These are phyloP conservation scores for Aspergillus oerlinghausenensis DNA, from an alignment of 2,329 filamentous ascomycete species.

Conservation along the genomic window DNA sequence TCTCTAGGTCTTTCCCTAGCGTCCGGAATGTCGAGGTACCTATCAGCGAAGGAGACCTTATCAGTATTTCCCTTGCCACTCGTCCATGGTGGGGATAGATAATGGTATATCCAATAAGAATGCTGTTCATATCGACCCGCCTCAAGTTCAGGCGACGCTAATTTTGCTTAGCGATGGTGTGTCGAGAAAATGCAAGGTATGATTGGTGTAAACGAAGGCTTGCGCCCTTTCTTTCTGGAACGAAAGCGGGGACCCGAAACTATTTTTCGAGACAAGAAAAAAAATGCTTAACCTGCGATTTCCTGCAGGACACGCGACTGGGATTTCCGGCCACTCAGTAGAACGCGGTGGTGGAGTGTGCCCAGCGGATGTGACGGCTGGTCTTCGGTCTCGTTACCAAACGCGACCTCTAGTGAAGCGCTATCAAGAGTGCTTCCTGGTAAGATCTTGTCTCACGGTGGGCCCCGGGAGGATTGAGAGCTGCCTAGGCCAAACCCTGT, in stretches of 20 bases:
- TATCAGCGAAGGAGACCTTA: background rate
- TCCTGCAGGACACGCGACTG: conserved; percentile 6
- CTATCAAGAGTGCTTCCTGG: background rate
- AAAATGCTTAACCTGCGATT: conserved; percentile 1
- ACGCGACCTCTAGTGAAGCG: background rate
- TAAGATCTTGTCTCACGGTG: conserved; percentile 7
- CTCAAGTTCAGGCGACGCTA: background rate
- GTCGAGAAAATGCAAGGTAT: background rate
- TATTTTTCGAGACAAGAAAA: conserved; percentile 10
- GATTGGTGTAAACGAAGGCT: conserved; percentile 1
- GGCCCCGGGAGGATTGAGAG: conserved; percentile 1
- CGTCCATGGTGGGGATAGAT: background rate
- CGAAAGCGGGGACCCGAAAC: conserved; percentile 1
- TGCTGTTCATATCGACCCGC: background rate
- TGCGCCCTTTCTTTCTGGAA: background rate
- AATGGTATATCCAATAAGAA: background rate
- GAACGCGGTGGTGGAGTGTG: conserved; percentile 2
- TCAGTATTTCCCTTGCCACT: background rate
- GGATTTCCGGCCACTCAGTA: conserved; percentile 1
- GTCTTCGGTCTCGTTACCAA: background rate
- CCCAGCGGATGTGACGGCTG: background rate
- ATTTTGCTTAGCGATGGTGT: background rate
- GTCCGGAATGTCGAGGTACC: background rate
- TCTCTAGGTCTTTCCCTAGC: background rate
- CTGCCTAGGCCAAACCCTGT: background rate